Evolutionary conservation across 257 asterid species (phyloP), one percentile per base, ranked within the genome.

Genomic region (Knoxia roxburghii): DNA sequence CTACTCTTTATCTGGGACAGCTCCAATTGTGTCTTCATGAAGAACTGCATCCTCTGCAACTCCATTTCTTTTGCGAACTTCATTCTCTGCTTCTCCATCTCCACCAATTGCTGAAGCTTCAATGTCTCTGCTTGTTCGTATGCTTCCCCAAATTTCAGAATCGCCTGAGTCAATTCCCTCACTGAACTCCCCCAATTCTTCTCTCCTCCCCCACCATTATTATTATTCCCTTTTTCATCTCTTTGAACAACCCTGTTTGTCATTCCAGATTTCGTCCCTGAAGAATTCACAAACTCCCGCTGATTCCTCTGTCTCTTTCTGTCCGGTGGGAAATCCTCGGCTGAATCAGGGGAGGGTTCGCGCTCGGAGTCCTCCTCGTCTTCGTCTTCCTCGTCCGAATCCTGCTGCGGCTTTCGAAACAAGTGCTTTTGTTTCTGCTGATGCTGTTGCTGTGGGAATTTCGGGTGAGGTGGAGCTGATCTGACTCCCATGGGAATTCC

Each of bases 31-130:
- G 85, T 85, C 77, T 89, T 79, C 92, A 87, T 83, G 75, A 92
- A 84, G 74, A 82, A 82, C 72, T 87, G 91, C 95, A 89, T 89
- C 69, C 98, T 81, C 91, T 89, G 96, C 87, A 92, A 71, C 83
- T 92, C 98, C 76, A 92, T 54, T 48, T 92, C 98, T 80, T 92
- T 92, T 0, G 85, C 84, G 49, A 89, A 86, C 77, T 86, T 84
- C 98, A 92, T 92, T 82, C 98, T 89, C 75, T 87, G 91, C 82
- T 89, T 92, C 84, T 89, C 98, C 83, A 87, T 83, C 79, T 92
- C 98, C 77, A 89, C 85, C 85, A 84, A 52, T 75, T 92, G 98
- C 84, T 84, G 82, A 80, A 89, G 69, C 76, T 89, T 92, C 1
- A 84, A 85, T 1, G 81, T 87, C 80, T 92, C 98, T 0, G 90